These are phyloP conservation scores for Saposhnikovia divaricata DNA, from an alignment of 129 eudicot species.

Conservation along the genomic window DNA sequence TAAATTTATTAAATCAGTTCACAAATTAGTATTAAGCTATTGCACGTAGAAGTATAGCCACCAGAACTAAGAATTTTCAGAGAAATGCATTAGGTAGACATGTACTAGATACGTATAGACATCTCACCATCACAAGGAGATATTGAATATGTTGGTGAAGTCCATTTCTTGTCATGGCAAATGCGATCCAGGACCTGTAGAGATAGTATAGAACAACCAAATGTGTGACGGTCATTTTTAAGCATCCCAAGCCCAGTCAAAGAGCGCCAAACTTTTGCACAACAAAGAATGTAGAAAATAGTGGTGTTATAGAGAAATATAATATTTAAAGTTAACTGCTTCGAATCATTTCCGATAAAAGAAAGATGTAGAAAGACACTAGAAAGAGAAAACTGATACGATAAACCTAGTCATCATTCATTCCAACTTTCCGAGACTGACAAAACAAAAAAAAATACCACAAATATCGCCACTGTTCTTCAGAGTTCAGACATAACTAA, in stretches of 20 bases:
- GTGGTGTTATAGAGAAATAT: background rate
- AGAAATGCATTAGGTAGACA: background rate
- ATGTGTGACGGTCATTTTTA: background rate
- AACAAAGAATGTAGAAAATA: background rate
- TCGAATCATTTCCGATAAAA: background rate
- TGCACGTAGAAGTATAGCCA: background rate
- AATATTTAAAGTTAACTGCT: background rate
- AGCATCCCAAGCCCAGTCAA: background rate
- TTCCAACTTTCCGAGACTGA: background rate
- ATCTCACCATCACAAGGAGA: conserved; percentile 34
- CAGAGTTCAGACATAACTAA: background rate
- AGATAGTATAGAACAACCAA: conserved; percentile 8
- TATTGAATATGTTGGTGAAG: conserved; percentile 30
- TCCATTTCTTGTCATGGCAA: conserved; percentile 45
- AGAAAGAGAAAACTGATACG: background rate
- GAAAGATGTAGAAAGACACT: background rate
- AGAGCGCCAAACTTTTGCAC: background rate
- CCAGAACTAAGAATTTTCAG: background rate
- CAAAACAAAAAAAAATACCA: background rate
- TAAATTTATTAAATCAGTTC: background rate
- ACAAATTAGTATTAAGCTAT: background rate
- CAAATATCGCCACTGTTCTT: background rate
- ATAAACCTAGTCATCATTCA: background rate
- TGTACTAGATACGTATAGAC: background rate
- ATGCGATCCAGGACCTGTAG: conserved; percentile 49